Percentiles rank a stretch among this genome's conserved stretches.
Evolutionary conservation across 768 basidiomycete species (phyloP).

Genomic region (Tubosaeta brunneosetosa): DNA sequence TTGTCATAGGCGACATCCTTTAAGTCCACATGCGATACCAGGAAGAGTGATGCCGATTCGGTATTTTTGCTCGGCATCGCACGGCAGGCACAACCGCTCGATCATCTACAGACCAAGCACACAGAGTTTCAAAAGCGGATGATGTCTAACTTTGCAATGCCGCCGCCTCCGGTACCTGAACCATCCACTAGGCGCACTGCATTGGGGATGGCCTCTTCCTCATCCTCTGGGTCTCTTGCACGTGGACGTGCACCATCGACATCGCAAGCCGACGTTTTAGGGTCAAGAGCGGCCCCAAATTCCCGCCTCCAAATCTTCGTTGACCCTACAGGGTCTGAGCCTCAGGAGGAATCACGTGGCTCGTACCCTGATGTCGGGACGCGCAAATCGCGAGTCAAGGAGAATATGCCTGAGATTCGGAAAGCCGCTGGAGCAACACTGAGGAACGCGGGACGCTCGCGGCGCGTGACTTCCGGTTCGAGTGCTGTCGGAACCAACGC

Average conservation of each 20-base stretch:
- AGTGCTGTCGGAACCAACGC: slow-evolving; percentile 3
- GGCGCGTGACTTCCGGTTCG: slow-evolving; percentile 44
- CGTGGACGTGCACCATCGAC: slow-evolving; percentile 12
- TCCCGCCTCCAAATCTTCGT: slow-evolving; percentile 64
- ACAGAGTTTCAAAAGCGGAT: slow-evolving; percentile 89
- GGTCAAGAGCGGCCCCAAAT: slow-evolving; percentile 42
- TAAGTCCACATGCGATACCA: slow-evolving; percentile 26
- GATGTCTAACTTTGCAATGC: slow-evolving; percentile 51
- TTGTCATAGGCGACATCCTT: slow-evolving; percentile 30
- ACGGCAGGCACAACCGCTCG: slow-evolving; percentile 73
- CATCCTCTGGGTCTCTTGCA: slow-evolving; percentile 28
- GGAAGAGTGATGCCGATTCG: slow-evolving; percentile 85
- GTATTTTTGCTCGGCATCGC: slow-evolving; percentile 86
- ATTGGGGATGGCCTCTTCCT: slow-evolving; percentile 40
- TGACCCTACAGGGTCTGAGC: slow-evolving; percentile 57
- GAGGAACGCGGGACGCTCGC: slow-evolving; percentile 55
- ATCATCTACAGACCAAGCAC: slow-evolving; percentile 72
- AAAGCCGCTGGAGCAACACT: slow-evolving; percentile 66
- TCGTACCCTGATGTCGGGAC: slow-evolving; percentile 73
- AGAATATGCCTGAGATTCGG: slow-evolving; percentile 67
- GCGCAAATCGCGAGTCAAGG: slow-evolving; percentile 73
- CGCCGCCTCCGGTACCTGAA: slow-evolving; percentile 35
- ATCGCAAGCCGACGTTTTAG: slow-evolving; percentile 27
- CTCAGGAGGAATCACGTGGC: slow-evolving; percentile 39
- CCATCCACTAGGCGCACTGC: slow-evolving; percentile 39